Percentiles rank a stretch among this genome's conserved stretches.
These are phyloP conservation scores for Trichoderma atrobrunneum DNA, from an alignment of 2,329 filamentous ascomycete species.

Conservation along the genomic window DNA sequence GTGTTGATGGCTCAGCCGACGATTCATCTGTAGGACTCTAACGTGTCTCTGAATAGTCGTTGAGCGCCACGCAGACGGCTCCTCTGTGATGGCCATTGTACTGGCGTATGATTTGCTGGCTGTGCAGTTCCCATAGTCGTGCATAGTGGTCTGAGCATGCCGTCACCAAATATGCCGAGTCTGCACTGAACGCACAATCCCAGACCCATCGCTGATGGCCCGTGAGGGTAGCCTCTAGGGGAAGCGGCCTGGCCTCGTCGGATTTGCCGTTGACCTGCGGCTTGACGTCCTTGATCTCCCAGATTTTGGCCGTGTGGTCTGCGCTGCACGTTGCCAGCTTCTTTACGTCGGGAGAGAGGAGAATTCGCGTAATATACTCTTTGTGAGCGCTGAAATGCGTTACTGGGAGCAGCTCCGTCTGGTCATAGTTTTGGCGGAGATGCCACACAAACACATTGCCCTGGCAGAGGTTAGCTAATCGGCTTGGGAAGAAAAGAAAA, in stretches of 20 bases:
- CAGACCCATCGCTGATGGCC: conserved; percentile 96
- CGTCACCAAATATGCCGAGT: conserved; percentile 89
- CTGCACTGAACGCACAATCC: conserved; percentile 94
- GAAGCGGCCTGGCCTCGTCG: conserved; percentile 59
- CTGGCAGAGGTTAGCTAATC: conserved; percentile 42
- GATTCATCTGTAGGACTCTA: conserved; percentile 20
- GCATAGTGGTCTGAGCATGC: conserved; percentile 94
- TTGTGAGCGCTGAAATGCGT: conserved; percentile 88
- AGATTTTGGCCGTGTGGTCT: conserved; percentile 93
- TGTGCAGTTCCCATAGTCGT: conserved; percentile 81
- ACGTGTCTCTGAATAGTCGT: conserved; percentile 70
- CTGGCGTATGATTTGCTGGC: conserved; percentile 86
- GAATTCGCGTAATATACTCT: conserved; percentile 87
- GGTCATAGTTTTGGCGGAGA: conserved; percentile 77
- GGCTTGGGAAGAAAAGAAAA: neutral
- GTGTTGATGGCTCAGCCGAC: neutral
- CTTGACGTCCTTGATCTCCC: conserved; percentile 78
- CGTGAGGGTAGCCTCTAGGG: conserved; percentile 80
- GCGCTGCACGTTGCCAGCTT: conserved; percentile 92
- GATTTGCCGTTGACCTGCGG: conserved; percentile 34
- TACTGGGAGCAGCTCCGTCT: conserved; percentile 80
- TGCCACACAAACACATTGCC: conserved; percentile 98
- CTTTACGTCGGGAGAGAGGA: conserved; percentile 89
- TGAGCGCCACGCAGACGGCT: conserved; percentile 87
- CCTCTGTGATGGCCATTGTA: conserved; percentile 94